Percentiles rank a stretch among this genome's conserved stretches.
These are phyloP conservation scores for Jimgerdemannia flammicorona DNA, from an alignment of 192 early-diverging fungal species.

Conservation along the genomic window DNA sequence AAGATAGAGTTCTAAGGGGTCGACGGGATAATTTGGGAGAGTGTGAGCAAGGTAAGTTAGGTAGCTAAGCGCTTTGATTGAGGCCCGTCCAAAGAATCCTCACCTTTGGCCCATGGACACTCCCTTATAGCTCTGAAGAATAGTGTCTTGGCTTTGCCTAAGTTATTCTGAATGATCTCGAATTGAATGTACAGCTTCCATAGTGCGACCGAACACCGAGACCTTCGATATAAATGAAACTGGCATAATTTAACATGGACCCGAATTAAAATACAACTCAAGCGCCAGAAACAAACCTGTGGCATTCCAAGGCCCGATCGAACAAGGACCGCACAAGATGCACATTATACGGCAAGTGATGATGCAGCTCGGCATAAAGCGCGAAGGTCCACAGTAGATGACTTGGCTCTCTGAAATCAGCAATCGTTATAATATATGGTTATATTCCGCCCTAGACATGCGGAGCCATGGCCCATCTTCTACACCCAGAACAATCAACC, in stretches of 20 bases:
- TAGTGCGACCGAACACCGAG: slow-evolving; percentile 41
- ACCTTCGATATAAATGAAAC: slow-evolving; percentile 26
- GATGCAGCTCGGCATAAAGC: slow-evolving; percentile 55
- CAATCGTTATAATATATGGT: slow-evolving; percentile 3
- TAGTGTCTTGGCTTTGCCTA: slow-evolving; percentile 40
- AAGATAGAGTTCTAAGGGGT: slow-evolving; percentile 46
- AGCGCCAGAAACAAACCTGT: slow-evolving; percentile 29
- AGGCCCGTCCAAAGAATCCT: neutral
- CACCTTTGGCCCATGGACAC: slow-evolving; percentile 72
- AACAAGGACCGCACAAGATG: slow-evolving; percentile 55
- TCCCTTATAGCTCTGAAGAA: slow-evolving; percentile 56
- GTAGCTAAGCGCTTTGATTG: neutral
- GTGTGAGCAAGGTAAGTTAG: too few species aligned
- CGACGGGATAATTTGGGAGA: slow-evolving; percentile 6
- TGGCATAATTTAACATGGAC: slow-evolving; percentile 14
- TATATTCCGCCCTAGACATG: slow-evolving; percentile 2
- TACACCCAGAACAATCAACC: neutral
- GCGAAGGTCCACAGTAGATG: slow-evolving; percentile 50
- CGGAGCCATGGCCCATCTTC: neutral
- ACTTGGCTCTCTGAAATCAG: slow-evolving; percentile 43
- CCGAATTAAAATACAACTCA: slow-evolving; percentile 3
- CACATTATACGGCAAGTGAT: slow-evolving; percentile 44
- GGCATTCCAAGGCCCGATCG: slow-evolving; percentile 44
- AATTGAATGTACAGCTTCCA: slow-evolving; percentile 62
- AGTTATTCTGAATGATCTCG: slow-evolving; percentile 43